These are phyloP conservation scores for Oryza longistaminata DNA, from an alignment of 176 grass and related monocot genomes.

Conservation along the genomic window DNA sequence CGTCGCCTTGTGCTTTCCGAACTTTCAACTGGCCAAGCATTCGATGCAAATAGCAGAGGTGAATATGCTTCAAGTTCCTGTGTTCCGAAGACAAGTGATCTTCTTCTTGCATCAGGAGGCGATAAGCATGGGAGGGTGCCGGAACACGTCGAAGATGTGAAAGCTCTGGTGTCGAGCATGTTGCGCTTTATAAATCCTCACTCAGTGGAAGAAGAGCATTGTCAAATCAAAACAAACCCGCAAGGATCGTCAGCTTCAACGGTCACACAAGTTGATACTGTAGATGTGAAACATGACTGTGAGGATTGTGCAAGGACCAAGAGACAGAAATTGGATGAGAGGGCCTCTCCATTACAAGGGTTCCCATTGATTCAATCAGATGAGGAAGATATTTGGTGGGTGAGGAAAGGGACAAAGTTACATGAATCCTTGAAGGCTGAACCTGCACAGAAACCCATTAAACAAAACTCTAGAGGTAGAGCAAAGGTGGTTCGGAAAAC, in stretches of 20 bases:
- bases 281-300: slow-evolving; percentile 61
- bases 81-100: slow-evolving; percentile 49
- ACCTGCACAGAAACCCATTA: slow-evolving; percentile 60
- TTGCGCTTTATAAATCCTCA: slow-evolving; percentile 62
- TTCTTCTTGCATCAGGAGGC: slow-evolving; percentile 44
- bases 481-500: slow-evolving; percentile 81
- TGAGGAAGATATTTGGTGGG: slow-evolving; percentile 97
- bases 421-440: slow-evolving; percentile 83
- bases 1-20: slow-evolving; percentile 80
- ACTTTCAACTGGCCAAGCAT: slow-evolving; percentile 52
- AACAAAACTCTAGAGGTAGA: slow-evolving; percentile 82
- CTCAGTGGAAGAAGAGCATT: slow-evolving; percentile 46
- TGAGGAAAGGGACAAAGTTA: slow-evolving; percentile 73
- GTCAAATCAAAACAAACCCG: slow-evolving; percentile 54
- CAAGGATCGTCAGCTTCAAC: slow-evolving; percentile 62
- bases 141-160: slow-evolving; percentile 67
- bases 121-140: slow-evolving; percentile 51
- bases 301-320: slow-evolving; percentile 85
- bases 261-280: slow-evolving; percentile 62
- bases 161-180: slow-evolving; percentile 67
- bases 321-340: slow-evolving; percentile 71
- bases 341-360: slow-evolving; percentile 54
- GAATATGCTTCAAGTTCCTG: slow-evolving; percentile 44
- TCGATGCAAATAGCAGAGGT: slow-evolving; percentile 44
- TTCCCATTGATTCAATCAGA: slow-evolving; percentile 67